A percentile compares a stretch with the other conserved stretches of the same genome.
Conservation (phyloP, 345 rosid species). For the Citrus unshiu region DNA sequence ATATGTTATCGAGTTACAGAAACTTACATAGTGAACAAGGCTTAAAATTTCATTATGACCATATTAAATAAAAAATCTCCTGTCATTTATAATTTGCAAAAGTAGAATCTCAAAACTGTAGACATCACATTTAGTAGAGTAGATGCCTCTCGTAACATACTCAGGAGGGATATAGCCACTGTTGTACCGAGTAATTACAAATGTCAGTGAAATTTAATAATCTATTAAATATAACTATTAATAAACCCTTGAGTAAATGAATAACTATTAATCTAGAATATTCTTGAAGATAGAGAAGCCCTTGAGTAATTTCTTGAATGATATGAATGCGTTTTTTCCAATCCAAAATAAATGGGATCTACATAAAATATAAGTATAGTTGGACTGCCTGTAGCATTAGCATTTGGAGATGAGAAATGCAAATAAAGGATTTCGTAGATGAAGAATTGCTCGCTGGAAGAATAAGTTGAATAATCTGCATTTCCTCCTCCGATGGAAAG, state of each 20-base stretch:
- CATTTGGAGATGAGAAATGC: too few species aligned
- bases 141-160: background rate
- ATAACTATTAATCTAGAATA: constrained; percentile 22
- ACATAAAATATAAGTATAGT: background rate
- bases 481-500: constrained; percentile 9
- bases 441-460: background rate
- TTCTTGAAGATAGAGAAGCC: constrained; percentile 26
- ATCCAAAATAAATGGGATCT: background rate
- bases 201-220: too few species aligned
- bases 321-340: constrained; percentile 2
- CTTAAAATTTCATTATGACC: background rate
- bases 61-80: background rate
- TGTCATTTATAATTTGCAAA: background rate
- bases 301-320: constrained; percentile 17
- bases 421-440: constrained; percentile 10
- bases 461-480: background rate
- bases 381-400: background rate
- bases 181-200: background rate
- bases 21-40: constrained; percentile 22
- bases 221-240: too few species aligned
- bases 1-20: too few species aligned
- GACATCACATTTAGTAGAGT: background rate
- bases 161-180: background rate
- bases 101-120: background rate
- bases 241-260: background rate